Base-by-base conservation (phyloP, 352 stramenopile genomes). In the Phytophthora litchii region DNA sequence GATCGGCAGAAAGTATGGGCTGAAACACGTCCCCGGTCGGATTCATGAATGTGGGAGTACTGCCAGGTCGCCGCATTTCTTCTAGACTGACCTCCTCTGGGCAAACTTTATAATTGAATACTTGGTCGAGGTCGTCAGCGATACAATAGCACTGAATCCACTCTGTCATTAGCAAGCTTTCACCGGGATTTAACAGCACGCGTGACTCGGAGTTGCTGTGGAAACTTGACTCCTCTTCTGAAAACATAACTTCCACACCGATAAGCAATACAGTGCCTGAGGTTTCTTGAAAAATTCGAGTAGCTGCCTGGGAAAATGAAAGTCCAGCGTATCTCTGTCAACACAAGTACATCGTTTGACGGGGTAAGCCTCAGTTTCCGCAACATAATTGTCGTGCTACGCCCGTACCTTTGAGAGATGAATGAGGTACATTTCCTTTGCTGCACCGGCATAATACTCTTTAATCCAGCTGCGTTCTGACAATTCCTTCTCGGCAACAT, bases 111-210 rank as follows among this genome's bases (percentile, higher is more conserved):
- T 80, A 74, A 29, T 84, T 64, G 19, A 83, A 79, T 3, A 93
- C 78, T 35, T 88, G 77, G 8, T 73, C 78, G 16, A 91, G 65
- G 32, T 95, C 86, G 44, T 95, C 86, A 2, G 86, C 86, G 23
- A 95, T 87, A n/a, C 91, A 87, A 60, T 92, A 95, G 41, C 81
- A 92, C 58, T 90, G 78, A 61, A 89, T 91, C 75, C 78, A 86
- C 53, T 91, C 80, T 1, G 72, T 78, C 72, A 93, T 77, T 46
- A 89, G 74, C 16, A 95, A 69, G 58, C 83, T 92, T 20, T 72
- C 56, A 1, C 86, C 86, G 7, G 86, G 86, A 50, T 88, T 95
- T 20, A 95, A 54, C 25, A 95, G 48, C 31, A 95, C 82, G 7
- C 86, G 81, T 6, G 83, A 87, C 45, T 91, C 74, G 1, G 57